Percentiles rank a stretch among this genome's conserved stretches.
phyloP scores from a whole-genome alignment of 164 flowering plant genomes.

The Cinnamomum chago region DNA sequence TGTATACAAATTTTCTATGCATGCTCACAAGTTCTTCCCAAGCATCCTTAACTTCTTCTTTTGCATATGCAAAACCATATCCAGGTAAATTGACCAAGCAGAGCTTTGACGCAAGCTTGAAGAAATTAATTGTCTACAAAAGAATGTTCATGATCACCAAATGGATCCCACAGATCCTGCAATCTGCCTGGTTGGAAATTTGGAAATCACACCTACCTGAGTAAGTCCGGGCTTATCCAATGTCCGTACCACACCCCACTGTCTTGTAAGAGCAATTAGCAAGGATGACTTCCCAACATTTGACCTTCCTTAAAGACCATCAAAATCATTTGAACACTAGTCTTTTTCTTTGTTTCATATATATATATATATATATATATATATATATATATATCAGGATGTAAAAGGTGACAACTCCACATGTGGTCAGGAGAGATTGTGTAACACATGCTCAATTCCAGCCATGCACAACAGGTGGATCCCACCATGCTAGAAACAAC shows the following conservation, averaged over 20 bases:
- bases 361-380: background rate
- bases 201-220: constrained; percentile 49
- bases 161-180: background rate
- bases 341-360: constrained; percentile 1
- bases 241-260: constrained; percentile 96
- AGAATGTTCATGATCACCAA: constrained; percentile 3
- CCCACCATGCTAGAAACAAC: background rate
- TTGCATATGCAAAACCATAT: constrained; percentile 99
- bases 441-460: background rate
- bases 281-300: constrained; percentile 97
- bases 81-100: constrained; percentile 94
- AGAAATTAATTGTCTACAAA: constrained; percentile 90
- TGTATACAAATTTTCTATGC: constrained; percentile 3
- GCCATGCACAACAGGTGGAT: background rate
- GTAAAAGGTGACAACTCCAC: background rate
- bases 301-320: constrained; percentile 63
- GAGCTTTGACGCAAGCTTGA: constrained; percentile 77
- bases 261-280: constrained; percentile 90
- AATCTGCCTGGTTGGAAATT: background rate
- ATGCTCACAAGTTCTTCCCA: constrained; percentile 98
- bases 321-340: background rate
- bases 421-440: background rate
- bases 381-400: background rate
- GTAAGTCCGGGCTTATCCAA: constrained; percentile 98
- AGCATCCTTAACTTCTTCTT: constrained; percentile 93